Base-by-base conservation (phyloP, 257 asterid genomes). In the Lithospermum erythrorhizon region DNA sequence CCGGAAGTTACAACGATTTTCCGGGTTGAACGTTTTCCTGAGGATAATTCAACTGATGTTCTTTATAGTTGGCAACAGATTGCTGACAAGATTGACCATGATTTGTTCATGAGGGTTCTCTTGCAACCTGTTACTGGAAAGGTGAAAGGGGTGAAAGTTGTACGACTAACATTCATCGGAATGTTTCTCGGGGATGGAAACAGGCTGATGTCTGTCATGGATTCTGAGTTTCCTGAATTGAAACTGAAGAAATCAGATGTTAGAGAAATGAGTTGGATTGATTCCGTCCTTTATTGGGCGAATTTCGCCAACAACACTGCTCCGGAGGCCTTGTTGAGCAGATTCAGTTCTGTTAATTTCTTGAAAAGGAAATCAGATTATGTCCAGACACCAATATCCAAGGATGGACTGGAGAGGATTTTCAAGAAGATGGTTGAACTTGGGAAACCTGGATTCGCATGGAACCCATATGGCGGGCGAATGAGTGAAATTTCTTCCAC, bases 391-490 rank as follows among this genome's bases (percentile, higher is more conserved):
- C 73, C 75, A 18, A 68, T 77, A 17, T 52, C 79, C 0, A 59
- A 25, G 58, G 24, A 51, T 7, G 77, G 63, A 0, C 22, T 78
- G 24, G 67, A 64, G 21, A 37, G 65, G 20, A 66, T 78, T 6
- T 71, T 74, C 72, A 48, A 49, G 17, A 70, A 65, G 21, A 32
- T 77, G 65, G 53, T 47, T 18, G 61, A 73, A 60, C 55, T 73
- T 10, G 79, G 68, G 20, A 65, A 65, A n/a, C 25, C 66, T 0
- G 70, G 72, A 9, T 21, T 73, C 7, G 72, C 62, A 35, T 71
- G 71, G 60, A 64, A 57, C 47, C 69, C 79, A 0, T 73, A 53
- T 10, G 82, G 79, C 0, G 82, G 82, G 59, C 58, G 58, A 61
- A 77, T 77, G 77, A 54, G 59, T 32, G 58, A 55, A 16, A 70